phyloP scores from a whole-genome alignment of 805 yeast species.

The Candida alai region DNA sequence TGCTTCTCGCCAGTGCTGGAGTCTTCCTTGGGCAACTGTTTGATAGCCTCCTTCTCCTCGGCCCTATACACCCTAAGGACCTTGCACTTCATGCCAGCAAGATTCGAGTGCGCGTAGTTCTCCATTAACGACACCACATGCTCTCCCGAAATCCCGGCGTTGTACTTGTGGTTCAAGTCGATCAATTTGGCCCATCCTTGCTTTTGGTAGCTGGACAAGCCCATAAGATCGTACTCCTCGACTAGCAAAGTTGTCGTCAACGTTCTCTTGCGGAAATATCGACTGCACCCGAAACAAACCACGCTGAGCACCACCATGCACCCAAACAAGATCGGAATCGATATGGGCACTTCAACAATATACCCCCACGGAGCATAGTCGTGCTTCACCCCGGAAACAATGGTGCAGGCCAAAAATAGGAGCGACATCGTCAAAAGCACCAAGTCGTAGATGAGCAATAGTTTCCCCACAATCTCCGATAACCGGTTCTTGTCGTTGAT shows the following conservation, averaged over 20 bases:
- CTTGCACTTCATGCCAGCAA: conserved; percentile 13
- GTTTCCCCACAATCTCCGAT: conserved; percentile 11
- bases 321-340: conserved; percentile 11
- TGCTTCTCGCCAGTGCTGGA: too few species aligned
- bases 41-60: too few species aligned
- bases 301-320: conserved; percentile 7
- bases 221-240: conserved; percentile 13
- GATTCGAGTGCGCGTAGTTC: conserved; percentile 10
- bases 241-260: conserved; percentile 10
- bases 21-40: too few species aligned
- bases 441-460: conserved; percentile 7
- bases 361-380: conserved; percentile 4
- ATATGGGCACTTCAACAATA: conserved; percentile 7
- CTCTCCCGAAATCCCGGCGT: conserved; percentile 18
- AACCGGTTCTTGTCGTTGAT: conserved; percentile 12
- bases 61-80: conserved; percentile 16
- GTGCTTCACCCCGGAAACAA: conserved; percentile 6
- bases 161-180: conserved; percentile 14
- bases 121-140: conserved; percentile 17
- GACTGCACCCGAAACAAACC: conserved; percentile 8
- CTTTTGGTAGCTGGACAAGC: conserved; percentile 14
- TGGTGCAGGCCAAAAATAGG: conserved; percentile 8
- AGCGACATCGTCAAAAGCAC: conserved; percentile 4
- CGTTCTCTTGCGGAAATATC: conserved; percentile 10
- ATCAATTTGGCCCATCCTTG: conserved; percentile 17